Percentiles rank a stretch among this genome's conserved stretches.
These are phyloP conservation scores for Coemansia nantahalensis DNA, from an alignment of 192 early-diverging fungal species.

Conservation along the genomic window DNA sequence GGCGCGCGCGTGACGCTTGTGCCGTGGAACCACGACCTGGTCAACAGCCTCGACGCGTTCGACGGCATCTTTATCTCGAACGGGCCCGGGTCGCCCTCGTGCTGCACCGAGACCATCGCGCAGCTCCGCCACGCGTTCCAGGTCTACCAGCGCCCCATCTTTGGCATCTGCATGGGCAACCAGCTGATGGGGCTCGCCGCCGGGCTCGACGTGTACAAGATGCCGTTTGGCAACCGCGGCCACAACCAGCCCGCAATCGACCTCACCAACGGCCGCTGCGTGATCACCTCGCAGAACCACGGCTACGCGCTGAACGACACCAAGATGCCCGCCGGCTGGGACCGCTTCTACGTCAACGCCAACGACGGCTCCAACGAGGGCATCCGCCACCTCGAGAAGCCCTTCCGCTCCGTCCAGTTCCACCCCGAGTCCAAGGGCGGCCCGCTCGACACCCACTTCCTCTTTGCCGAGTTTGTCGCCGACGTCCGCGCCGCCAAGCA, in stretches of 20 bases:
- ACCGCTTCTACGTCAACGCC: constrained; percentile 88
- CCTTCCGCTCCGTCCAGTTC: constrained; percentile 88
- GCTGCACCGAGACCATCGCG: constrained; percentile 63
- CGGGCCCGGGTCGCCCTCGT: constrained; percentile 82
- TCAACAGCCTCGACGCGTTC: constrained; percentile 57
- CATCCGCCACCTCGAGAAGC: constrained; percentile 69
- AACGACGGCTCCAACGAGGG: constrained; percentile 97
- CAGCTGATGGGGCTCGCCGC: constrained; percentile 89
- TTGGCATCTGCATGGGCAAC: constrained; percentile 98
- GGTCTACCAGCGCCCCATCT: constrained; percentile 75
- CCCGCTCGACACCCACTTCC: constrained; percentile 86
- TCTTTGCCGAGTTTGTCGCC: constrained; percentile 80
- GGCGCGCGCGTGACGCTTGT: constrained; percentile 85
- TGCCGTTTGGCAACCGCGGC: constrained; percentile 93
- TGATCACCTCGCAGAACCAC: constrained; percentile 96
- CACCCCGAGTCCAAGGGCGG: constrained; percentile 96
- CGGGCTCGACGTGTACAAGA: constrained; percentile 80
- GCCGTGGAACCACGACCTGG: constrained; percentile 82
- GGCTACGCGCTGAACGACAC: constrained; percentile 80
- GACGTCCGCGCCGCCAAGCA: constrained; percentile 58
- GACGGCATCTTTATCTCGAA: constrained; percentile 94
- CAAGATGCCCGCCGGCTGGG: constrained; percentile 67
- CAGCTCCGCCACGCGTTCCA: constrained; percentile 63
- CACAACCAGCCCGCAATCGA: constrained; percentile 93
- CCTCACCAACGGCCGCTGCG: constrained; percentile 71